Percentiles rank a stretch among this genome's conserved stretches.
Evolutionary conservation across 495 filamentous ascomycete genomes (phyloP).

Genomic region (Podospora conica): DNA sequence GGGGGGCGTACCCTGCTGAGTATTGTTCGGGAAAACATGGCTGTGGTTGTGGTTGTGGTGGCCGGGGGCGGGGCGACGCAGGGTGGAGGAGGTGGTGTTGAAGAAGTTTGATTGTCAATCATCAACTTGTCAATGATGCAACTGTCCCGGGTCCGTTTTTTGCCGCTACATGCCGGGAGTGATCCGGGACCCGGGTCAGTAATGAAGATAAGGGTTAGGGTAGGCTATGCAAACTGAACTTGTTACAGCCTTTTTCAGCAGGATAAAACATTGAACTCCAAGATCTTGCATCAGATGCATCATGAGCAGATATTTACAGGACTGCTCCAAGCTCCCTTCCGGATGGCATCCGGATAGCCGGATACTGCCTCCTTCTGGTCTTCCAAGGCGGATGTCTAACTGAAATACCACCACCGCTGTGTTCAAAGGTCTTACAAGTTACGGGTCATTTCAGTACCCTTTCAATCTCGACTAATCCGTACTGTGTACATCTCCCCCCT

Average conservation of each 20-base stretch:
- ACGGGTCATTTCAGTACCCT: not conserved
- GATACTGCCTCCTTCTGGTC: not conserved
- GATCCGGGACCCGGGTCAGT: not conserved
- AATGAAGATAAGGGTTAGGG: conserved; percentile 1
- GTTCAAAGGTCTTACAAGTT: not conserved
- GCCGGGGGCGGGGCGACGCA: not conserved
- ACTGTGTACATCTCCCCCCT: not conserved
- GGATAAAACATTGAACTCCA: too few species aligned
- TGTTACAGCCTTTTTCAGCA: too few species aligned
- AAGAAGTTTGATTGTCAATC: conserved; percentile 6
- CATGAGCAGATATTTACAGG: not conserved
- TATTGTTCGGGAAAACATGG: conserved; percentile 25
- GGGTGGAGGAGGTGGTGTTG: not conserved
- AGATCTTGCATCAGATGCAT: not conserved
- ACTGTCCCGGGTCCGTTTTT: not conserved
- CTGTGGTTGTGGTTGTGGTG: not conserved
- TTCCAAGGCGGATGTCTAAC: not conserved
- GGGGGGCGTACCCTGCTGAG: conserved; percentile 20
- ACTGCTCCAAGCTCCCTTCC: not conserved
- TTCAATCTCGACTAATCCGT: not conserved
- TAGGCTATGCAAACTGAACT: not conserved
- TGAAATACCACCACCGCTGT: not conserved
- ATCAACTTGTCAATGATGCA: conserved; percentile 10
- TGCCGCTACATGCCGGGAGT: not conserved
- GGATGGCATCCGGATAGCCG: not conserved